Evolutionary conservation across 495 filamentous ascomycete species (phyloP).

Genomic region (Aspergillus coremiiformis): DNA sequence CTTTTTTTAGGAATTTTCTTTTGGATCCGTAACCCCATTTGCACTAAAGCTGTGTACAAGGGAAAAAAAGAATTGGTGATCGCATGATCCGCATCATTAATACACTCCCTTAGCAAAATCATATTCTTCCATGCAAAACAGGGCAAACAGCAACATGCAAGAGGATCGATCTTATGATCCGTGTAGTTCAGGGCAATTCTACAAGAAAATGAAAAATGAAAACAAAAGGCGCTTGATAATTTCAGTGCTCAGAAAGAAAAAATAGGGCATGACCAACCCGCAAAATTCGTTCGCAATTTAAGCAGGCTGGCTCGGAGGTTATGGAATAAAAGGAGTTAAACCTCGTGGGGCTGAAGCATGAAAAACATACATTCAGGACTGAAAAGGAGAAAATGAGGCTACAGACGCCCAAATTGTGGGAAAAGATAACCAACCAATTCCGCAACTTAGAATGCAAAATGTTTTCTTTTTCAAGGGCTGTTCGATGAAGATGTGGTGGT

Average conservation of each 20-base stretch:
- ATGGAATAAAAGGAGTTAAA: slow-evolving; percentile 15
- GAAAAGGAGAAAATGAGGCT: slow-evolving; percentile 21
- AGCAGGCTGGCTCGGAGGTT: slow-evolving; percentile 10
- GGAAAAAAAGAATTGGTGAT: slow-evolving; percentile 13
- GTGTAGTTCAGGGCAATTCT: slow-evolving; percentile 10
- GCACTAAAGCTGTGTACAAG: slow-evolving; percentile 24
- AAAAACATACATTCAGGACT: slow-evolving; percentile 21
- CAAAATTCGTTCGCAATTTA: slow-evolving; percentile 18
- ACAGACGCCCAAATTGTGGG: slow-evolving; percentile 29
- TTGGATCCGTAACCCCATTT: slow-evolving; percentile 12
- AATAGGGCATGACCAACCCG: slow-evolving; percentile 16
- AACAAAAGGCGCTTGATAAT: slow-evolving; percentile 17
- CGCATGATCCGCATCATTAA: slow-evolving; percentile 7
- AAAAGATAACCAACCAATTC: slow-evolving; percentile 40
- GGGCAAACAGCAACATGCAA: slow-evolving; percentile 11
- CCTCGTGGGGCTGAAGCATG: slow-evolving; percentile 6
- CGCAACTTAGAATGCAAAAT: slow-evolving; percentile 34
- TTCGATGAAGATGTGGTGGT: slow-evolving; percentile 29
- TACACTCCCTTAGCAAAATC: slow-evolving; percentile 13
- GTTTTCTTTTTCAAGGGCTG: slow-evolving; percentile 25
- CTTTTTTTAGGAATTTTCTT: slow-evolving; percentile 16
- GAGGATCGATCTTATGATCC: slow-evolving; percentile 2
- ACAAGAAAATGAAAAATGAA: too few relatives aligned
- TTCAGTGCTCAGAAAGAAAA: slow-evolving; percentile 15
- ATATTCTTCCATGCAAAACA: slow-evolving; percentile 31